These are phyloP conservation scores for Sporothrix pallida DNA, from an alignment of 2,329 filamentous ascomycete species.

Conservation along the genomic window DNA sequence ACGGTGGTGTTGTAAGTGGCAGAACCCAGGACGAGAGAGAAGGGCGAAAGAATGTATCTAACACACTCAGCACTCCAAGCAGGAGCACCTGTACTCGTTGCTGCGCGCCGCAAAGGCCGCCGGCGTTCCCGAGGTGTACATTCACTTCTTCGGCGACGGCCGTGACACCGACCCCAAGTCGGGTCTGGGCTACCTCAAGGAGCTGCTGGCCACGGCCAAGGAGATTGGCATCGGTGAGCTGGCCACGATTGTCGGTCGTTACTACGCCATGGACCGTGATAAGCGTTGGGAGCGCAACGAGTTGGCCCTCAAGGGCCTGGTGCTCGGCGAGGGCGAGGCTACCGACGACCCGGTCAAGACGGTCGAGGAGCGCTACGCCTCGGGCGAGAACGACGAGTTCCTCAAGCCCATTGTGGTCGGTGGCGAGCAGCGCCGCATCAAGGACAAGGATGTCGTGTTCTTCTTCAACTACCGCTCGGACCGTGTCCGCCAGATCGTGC, in stretches of 20 bases:
- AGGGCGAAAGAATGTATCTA: neutral
- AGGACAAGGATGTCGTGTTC: conserved; percentile 93
- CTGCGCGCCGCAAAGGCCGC: conserved; percentile 89
- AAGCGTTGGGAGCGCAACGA: conserved; percentile 98
- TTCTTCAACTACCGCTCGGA: conserved; percentile 99
- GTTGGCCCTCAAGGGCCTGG: conserved; percentile 83
- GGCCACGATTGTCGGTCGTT: conserved; percentile 90
- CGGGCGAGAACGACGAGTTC: conserved; percentile 94
- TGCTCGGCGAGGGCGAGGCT: conserved; percentile 85
- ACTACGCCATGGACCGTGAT: conserved; percentile 99
- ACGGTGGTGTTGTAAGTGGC: conserved; percentile 78
- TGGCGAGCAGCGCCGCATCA: conserved; percentile 81
- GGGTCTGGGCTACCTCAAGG: conserved; percentile 83
- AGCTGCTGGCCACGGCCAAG: conserved; percentile 78
- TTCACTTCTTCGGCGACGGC: conserved; percentile 99
- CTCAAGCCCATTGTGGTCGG: conserved; percentile 95
- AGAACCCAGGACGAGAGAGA: no score
- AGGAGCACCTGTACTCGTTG: conserved; percentile 87
- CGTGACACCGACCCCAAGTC: conserved; percentile 98
- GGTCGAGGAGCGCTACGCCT: conserved; percentile 85
- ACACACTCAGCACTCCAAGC: conserved; percentile 78
- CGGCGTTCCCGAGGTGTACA: conserved; percentile 87
- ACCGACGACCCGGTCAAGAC: conserved; percentile 83
- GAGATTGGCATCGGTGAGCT: conserved; percentile 87
- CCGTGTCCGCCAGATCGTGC: conserved; percentile 93